Conservation (phyloP, 805 yeast genomes). For the Schwanniomyces vanrijiae region DNA sequence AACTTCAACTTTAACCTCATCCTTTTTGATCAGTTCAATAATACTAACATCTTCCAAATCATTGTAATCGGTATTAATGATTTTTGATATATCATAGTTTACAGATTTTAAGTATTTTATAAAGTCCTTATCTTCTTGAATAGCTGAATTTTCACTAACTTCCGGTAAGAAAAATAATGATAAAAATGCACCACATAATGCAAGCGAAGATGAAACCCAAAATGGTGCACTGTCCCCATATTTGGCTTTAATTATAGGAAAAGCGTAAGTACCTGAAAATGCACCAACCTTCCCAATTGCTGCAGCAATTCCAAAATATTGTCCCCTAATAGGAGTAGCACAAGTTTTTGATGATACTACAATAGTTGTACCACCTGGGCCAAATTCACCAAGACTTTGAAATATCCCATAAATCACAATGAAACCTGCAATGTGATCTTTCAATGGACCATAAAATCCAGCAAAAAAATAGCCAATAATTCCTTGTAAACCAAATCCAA, state of each 20-base stretch:
- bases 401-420: constrained; percentile 87
- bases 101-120: constrained; percentile 2
- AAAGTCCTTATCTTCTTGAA: constrained; percentile 63
- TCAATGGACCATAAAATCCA: constrained; percentile 56
- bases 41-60: not conserved
- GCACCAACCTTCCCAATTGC: constrained; percentile 92
- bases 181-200: constrained; percentile 65
- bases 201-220: constrained; percentile 75
- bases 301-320: constrained; percentile 86
- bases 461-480: constrained; percentile 82
- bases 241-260: constrained; percentile 71
- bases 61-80: too few species aligned
- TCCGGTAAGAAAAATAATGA: constrained; percentile 73
- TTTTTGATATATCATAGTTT: not conserved
- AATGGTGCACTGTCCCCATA: constrained; percentile 69
- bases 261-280: constrained; percentile 82
- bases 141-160: constrained; percentile 79
- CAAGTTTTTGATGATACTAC: constrained; percentile 80
- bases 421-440: constrained; percentile 67
- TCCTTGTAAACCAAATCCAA: constrained; percentile 73
- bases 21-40: not conserved
- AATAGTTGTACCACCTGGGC: constrained; percentile 92
- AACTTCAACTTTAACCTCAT: not conserved
- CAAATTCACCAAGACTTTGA: constrained; percentile 84
- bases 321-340: constrained; percentile 85